These are phyloP conservation scores for Olyra latifolia DNA, from an alignment of 176 grass and related monocot genomes.

Conservation along the genomic window DNA sequence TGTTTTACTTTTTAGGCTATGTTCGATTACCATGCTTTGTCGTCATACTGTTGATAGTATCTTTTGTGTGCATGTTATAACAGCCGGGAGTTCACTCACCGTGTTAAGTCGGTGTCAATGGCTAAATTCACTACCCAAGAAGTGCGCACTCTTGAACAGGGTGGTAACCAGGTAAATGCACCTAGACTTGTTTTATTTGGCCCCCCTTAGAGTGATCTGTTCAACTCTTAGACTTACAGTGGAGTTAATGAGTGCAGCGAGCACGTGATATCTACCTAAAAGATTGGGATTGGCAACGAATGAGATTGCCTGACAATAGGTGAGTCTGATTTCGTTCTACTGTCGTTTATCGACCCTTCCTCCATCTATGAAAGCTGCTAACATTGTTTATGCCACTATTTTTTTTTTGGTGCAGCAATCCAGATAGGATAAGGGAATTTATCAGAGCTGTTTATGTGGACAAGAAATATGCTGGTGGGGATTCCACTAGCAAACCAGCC, in stretches of 20 bases:
- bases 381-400: conserved; percentile 25
- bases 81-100: conserved; percentile 94
- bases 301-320: conserved; percentile 92
- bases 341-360: conserved; percentile 6
- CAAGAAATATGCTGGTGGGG: conserved; percentile 85
- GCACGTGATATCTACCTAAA: conserved; percentile 86
- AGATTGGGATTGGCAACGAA: conserved; percentile 92
- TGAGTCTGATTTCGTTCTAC: conserved; percentile 33
- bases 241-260: conserved; percentile 52
- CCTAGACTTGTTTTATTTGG: not conserved
- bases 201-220: not conserved
- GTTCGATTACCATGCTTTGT: not conserved
- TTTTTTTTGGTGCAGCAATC: conserved; percentile 60
- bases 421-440: conserved; percentile 92
- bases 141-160: conserved; percentile 76
- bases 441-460: conserved; percentile 96
- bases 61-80: conserved; percentile 11
- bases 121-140: conserved; percentile 93
- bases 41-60: conserved; percentile 13
- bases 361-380: conserved; percentile 8
- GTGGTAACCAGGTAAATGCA: conserved; percentile 86
- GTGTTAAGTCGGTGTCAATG: conserved; percentile 98
- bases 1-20: conserved; percentile 10
- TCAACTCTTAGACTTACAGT: conserved; percentile 13
- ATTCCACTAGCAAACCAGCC: conserved; percentile 45